A percentile compares a stretch with the other conserved stretches of the same genome.
phyloP scores from a whole-genome alignment of 2,329 filamentous ascomycete species.

The Diplodia intermedia region DNA sequence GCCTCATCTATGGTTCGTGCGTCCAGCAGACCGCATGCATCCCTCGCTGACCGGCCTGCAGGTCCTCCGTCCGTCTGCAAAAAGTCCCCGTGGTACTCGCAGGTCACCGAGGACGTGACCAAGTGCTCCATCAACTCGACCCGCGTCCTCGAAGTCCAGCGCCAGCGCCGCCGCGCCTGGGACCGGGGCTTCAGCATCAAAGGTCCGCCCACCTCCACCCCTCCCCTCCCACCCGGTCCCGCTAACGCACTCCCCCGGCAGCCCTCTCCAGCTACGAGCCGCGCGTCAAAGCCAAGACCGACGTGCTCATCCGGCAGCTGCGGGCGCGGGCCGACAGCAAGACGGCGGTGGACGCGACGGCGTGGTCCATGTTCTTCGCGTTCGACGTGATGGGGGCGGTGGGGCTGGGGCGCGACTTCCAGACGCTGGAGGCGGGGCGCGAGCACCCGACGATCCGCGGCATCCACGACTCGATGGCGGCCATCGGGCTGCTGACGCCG shows the following conservation, averaged over 20 bases:
- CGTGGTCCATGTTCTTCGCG: slow-evolving; percentile 51
- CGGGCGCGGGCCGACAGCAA: slow-evolving; percentile 36
- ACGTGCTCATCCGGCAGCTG: slow-evolving; percentile 40
- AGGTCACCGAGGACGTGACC: slow-evolving; percentile 32
- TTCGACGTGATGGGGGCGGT: slow-evolving; percentile 60
- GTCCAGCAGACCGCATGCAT: slow-evolving; percentile 36
- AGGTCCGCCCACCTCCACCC: neutral
- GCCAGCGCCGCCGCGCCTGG: slow-evolving; percentile 43
- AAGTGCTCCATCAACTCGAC: slow-evolving; percentile 41
- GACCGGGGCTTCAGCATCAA: slow-evolving; percentile 44
- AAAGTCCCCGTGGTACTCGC: slow-evolving; percentile 35
- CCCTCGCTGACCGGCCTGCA: slow-evolving; percentile 42
- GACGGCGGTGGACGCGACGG: slow-evolving; percentile 39
- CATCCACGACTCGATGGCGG: slow-evolving; percentile 47
- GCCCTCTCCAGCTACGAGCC: slow-evolving; percentile 44
- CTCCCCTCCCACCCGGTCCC: no score
- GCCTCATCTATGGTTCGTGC: slow-evolving; percentile 12
- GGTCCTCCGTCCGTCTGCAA: slow-evolving; percentile 48
- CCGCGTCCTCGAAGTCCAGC: slow-evolving; percentile 43
- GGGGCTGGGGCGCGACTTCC: slow-evolving; percentile 51
- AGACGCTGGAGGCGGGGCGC: slow-evolving; percentile 42
- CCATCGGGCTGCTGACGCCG: slow-evolving; percentile 43
- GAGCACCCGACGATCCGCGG: slow-evolving; percentile 44
- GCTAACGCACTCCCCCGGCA: neutral
- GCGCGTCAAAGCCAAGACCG: slow-evolving; percentile 43